phyloP scores from a whole-genome alignment of 371 early-diverging fungal species.

The Dichotomocladium elegans region DNA sequence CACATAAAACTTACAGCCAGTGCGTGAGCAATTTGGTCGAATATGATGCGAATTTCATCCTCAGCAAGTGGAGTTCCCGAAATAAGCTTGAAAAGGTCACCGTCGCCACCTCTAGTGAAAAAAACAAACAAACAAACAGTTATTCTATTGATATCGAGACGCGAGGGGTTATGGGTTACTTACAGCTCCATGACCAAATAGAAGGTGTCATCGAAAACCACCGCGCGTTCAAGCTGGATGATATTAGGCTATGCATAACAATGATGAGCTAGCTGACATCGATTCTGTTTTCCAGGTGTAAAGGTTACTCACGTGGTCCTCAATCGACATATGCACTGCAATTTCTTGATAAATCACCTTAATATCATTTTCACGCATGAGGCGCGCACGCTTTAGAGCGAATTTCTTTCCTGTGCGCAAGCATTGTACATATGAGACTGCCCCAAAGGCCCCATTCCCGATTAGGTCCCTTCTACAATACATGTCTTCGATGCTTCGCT shows the following conservation, averaged over 20 bases:
- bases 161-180: neutral
- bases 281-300: neutral
- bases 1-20: conserved; percentile 13
- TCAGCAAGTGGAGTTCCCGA: conserved; percentile 6
- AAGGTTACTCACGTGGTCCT: conserved; percentile 22
- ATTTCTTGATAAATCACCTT: conserved; percentile 12
- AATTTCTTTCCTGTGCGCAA: neutral
- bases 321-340: conserved; percentile 16
- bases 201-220: conserved; percentile 9
- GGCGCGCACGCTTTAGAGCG: neutral
- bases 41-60: conserved; percentile 19
- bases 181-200: conserved; percentile 30
- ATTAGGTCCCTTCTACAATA: neutral
- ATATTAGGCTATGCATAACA: neutral
- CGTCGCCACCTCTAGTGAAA: conserved; percentile 9
- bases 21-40: conserved; percentile 27
- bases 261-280: neutral
- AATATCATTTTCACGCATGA: too few relatives aligned
- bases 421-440: neutral
- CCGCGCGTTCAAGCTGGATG: conserved; percentile 14
- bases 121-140: neutral
- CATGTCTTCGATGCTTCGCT: neutral
- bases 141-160: too few relatives aligned
- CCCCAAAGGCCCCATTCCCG: neutral
- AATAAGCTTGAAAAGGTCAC: conserved; percentile 22